Evolutionary conservation across 1,284 basidiomycete genomes (phyloP).

Genomic region (Cutaneotrichosporon sp.): DNA sequence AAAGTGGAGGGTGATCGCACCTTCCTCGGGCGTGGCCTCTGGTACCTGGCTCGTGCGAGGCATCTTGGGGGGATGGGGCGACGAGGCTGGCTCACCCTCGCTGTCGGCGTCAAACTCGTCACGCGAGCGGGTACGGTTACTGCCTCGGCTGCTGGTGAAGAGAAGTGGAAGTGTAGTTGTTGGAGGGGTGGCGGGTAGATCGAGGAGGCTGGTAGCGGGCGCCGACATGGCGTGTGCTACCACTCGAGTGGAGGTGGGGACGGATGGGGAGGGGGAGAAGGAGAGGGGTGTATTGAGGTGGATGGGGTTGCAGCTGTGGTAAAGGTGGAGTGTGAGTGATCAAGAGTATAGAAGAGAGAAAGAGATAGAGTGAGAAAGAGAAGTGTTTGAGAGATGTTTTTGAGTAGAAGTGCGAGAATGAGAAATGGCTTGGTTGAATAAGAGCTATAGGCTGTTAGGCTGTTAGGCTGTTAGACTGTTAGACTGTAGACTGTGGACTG

Average conservation of each 20-base stretch:
- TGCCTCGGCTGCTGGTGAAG: neutral
- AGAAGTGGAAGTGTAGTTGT: neutral
- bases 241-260: neutral
- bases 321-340: neutral
- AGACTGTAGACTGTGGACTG: no score
- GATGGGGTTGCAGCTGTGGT: neutral
- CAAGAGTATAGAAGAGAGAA: neutral
- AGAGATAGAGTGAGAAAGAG: neutral
- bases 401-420: no score
- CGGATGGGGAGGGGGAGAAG: neutral
- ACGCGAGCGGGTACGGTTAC: slow-evolving; percentile 16
- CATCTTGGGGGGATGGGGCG: slow-evolving; percentile 15
- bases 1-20: neutral
- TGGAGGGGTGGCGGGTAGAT: neutral
- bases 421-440: no score
- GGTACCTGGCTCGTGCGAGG: slow-evolving; percentile 15
- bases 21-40: slow-evolving; percentile 2
- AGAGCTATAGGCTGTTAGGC: no score
- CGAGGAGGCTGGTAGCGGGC: neutral
- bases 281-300: neutral
- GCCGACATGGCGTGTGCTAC: slow-evolving; percentile 8
- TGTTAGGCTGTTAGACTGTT: no score
- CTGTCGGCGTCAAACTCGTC: slow-evolving; percentile 19
- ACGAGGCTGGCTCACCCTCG: slow-evolving; percentile 10
- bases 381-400: no score